These are phyloP conservation scores for Primulina tabacum DNA, from an alignment of 257 asterid genomes.

Conservation along the genomic window DNA sequence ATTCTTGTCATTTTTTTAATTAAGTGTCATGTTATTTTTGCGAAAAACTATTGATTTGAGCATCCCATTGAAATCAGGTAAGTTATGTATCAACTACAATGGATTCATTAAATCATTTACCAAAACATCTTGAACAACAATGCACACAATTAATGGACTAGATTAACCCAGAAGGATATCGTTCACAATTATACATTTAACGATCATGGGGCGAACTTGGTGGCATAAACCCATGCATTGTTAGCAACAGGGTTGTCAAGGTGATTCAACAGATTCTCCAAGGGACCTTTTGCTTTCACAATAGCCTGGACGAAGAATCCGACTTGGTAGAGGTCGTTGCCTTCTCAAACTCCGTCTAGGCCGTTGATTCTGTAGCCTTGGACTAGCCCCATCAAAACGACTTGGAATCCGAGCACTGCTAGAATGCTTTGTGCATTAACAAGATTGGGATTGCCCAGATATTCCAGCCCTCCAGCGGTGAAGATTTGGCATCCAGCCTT, in stretches of 20 bases:
- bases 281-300: constrained; percentile 60
- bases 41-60: too few species aligned
- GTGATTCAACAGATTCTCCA: constrained; percentile 69
- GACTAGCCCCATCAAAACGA: constrained; percentile 73
- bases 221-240: constrained; percentile 81
- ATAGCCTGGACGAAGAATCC: constrained; percentile 71
- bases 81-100: constrained; percentile 1
- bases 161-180: too few species aligned
- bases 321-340: constrained; percentile 74
- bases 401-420: constrained; percentile 77
- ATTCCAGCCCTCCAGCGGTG: constrained; percentile 73
- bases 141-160: not conserved
- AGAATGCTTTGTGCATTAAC: constrained; percentile 85
- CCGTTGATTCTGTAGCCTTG: constrained; percentile 79
- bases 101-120: constrained; percentile 20
- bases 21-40: too few species aligned
- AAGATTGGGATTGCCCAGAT: constrained; percentile 73
- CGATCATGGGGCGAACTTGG: constrained; percentile 68
- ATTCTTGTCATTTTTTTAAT: too few species aligned
- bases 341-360: constrained; percentile 75
- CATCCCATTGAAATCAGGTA: not conserved
- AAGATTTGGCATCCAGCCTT: constrained; percentile 80
- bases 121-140: constrained; percentile 3
- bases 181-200: constrained; percentile 3
- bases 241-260: constrained; percentile 83